phyloP scores from a whole-genome alignment of 2,329 filamentous ascomycete genomes.

The Didymosphaeria variabile region DNA sequence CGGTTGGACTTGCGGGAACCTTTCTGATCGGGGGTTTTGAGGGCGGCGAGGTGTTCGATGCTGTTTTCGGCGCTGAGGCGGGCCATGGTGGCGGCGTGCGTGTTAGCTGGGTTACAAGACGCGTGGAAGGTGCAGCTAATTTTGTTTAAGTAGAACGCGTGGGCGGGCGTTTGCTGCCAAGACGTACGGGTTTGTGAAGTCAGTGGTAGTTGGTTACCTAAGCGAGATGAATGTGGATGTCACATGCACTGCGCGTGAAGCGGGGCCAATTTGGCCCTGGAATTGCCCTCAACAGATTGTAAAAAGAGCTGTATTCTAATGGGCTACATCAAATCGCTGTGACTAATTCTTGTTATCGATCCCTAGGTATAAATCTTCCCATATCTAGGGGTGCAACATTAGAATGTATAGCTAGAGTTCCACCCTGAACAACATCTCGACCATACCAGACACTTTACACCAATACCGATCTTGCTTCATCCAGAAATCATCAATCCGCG shows the following conservation, averaged over 20 bases:
- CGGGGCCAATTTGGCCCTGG: too few species aligned
- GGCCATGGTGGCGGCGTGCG: slow-evolving; percentile 10
- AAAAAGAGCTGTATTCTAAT: too few species aligned
- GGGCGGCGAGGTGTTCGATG: slow-evolving; percentile 1
- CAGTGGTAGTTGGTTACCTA: background rate
- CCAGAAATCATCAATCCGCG: too few species aligned
- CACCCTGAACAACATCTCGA: too few species aligned
- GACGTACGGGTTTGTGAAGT: background rate
- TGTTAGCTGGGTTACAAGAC: background rate
- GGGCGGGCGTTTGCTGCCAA: slow-evolving; percentile 2
- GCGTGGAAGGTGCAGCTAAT: background rate
- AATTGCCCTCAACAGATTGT: too few species aligned
- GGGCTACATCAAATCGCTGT: too few species aligned
- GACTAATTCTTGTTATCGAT: too few species aligned
- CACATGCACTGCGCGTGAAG: background rate
- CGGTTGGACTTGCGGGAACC: background rate
- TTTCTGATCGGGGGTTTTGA: background rate
- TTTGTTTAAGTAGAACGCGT: background rate
- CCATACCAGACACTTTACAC: too few species aligned
- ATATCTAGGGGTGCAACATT: too few species aligned
- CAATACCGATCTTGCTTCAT: too few species aligned
- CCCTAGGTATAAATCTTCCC: too few species aligned
- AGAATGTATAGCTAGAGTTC: too few species aligned
- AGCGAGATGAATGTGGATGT: slow-evolving; percentile 8
- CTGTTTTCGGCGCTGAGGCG: slow-evolving; percentile 17